Percentiles rank a stretch among this genome's conserved stretches.
Conservation (phyloP, 352 stramenopile species). For the Globisporangium sylvaticum region DNA sequence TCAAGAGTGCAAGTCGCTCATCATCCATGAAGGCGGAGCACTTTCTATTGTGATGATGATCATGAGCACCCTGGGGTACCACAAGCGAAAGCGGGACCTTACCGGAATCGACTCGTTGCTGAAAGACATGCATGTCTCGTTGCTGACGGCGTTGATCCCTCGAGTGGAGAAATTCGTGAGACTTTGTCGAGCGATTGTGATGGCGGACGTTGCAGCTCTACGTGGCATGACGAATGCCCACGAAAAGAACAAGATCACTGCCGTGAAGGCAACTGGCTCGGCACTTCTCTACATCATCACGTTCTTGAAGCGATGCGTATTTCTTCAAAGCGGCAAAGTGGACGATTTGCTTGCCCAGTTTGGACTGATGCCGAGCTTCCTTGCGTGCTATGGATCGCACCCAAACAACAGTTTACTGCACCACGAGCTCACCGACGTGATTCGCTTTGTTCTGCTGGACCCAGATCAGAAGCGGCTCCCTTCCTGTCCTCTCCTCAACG, state of each 20-base stretch:
- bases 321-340: constrained; percentile 70
- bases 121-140: constrained; percentile 34
- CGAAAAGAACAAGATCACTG: constrained; percentile 30
- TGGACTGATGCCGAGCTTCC: constrained; percentile 77
- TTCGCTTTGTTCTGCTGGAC: constrained; percentile 82
- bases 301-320: constrained; percentile 81
- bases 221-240: constrained; percentile 40
- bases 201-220: constrained; percentile 38
- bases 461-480: constrained; percentile 79
- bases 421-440: constrained; percentile 83
- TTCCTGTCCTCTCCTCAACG: constrained; percentile 75
- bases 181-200: constrained; percentile 65
- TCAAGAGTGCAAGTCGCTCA: constrained; percentile 43
- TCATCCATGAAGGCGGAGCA: constrained; percentile 76
- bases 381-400: constrained; percentile 74
- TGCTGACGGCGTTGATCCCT: constrained; percentile 52
- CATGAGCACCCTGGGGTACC: constrained; percentile 80
- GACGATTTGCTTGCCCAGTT: constrained; percentile 68
- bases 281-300: constrained; percentile 72
- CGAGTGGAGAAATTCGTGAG: constrained; percentile 80
- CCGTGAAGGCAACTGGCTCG: constrained; percentile 63
- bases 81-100: constrained; percentile 80
- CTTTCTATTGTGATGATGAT: constrained; percentile 86
- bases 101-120: constrained; percentile 64
- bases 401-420: constrained; percentile 82